Base-by-base conservation (phyloP, 257 asterid species). In the Salvia rosmarinus region DNA sequence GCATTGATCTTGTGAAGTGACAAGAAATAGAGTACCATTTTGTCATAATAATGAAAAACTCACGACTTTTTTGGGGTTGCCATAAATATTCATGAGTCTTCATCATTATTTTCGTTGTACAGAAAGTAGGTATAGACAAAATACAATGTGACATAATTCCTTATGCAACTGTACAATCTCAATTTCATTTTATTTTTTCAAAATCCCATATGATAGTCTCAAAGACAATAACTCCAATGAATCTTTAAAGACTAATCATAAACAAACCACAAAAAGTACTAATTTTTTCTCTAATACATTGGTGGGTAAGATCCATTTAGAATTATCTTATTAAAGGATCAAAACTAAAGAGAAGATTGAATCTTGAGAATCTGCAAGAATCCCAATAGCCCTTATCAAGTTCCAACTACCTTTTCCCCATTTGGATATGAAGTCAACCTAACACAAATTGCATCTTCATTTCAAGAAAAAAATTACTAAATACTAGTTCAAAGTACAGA, bases 351-450 rank as follows among this genome's bases (percentile, higher is more conserved):
- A 42, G 19, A 39, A 64, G 56, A 9, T 40, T 34, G 78, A 77
- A 72, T 76, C 81, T 67, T 72, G 71, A 54, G 46, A 77, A 80
- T 76, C 68, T 80, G 76, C 76, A 76, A 20, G 72, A 43, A 35
- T 40, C 61, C 54, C 72, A 68, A 54, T 59, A 30, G 25, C 54
- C 44, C 60, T 35, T 47, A 11, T 68, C 19, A 40, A 64, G 61
- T 39, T 37, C 44, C 68, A 58, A 17, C 63, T n/a, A n/a, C 59
- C 46, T 13, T 74, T 10, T 55, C 44, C 49, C 20, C 54, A 30
- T 67, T 56, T 43, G 79, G 74, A 49, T 50, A 68, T 40, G 63
- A 51, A 40, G 51, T 52, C 34, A 57, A 61, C 67, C 82, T 77
- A 80, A 77, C 80, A 74, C 66, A 71, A 57, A 74, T 64, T 68